Percentiles rank a stretch among this genome's conserved stretches.
These are phyloP conservation scores for Hymenotorrendiella dingleyae DNA, from an alignment of 2,329 filamentous ascomycete species.

Conservation along the genomic window DNA sequence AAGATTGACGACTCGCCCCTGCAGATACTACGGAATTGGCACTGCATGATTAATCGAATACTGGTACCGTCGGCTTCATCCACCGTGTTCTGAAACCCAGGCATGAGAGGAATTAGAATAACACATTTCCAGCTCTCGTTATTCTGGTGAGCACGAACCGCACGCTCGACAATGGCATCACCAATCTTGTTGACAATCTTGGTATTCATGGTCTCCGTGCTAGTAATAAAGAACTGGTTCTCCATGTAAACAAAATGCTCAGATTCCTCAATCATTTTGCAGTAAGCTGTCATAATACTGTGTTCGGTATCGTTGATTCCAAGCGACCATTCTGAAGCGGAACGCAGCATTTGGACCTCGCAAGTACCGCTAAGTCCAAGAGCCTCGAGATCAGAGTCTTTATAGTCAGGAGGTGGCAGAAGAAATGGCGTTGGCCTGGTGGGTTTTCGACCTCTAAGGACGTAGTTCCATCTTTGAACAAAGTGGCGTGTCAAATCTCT, in stretches of 20 bases:
- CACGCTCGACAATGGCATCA: conserved; percentile 87
- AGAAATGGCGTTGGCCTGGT: conserved; percentile 91
- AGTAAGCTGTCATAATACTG: conserved; percentile 93
- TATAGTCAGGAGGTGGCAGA: conserved; percentile 88
- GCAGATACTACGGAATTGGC: conserved; percentile 93
- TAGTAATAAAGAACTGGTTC: conserved; percentile 97
- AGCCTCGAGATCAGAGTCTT: conserved; percentile 75
- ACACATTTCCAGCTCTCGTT: conserved; percentile 86
- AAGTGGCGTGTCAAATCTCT: conserved; percentile 93
- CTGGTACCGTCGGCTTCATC: conserved; percentile 91
- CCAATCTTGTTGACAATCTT: conserved; percentile 91
- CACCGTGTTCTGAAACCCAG: conserved; percentile 97
- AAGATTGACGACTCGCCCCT: conserved; percentile 90
- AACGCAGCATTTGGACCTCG: conserved; percentile 92
- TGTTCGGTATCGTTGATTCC: conserved; percentile 84
- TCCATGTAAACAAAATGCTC: conserved; percentile 98
- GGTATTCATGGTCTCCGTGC: conserved; percentile 78
- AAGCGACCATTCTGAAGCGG: conserved; percentile 84
- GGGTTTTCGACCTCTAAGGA: conserved; percentile 85
- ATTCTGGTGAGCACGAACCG: conserved; percentile 75
- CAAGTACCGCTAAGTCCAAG: conserved; percentile 90
- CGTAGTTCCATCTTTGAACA: conserved; percentile 96
- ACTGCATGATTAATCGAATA: conserved; percentile 92
- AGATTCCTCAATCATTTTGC: conserved; percentile 89
- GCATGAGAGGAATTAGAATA: conserved; percentile 90